phyloP scores from a whole-genome alignment of 2,329 filamentous ascomycete species.

The Pleomassaria siparia region DNA sequence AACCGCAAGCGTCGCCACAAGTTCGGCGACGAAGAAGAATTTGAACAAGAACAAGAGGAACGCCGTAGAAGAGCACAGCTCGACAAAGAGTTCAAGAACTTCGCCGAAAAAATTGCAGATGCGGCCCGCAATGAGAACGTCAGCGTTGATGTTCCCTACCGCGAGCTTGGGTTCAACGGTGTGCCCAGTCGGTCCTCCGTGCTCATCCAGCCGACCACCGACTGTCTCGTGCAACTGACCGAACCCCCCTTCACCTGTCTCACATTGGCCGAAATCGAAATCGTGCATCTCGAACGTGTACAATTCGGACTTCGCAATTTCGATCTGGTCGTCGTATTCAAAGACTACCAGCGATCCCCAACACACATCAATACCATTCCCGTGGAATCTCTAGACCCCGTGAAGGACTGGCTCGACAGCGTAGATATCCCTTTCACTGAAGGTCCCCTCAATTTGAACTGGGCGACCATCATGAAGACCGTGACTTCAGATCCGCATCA shows the following conservation, averaged over 20 bases:
- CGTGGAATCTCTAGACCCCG: constrained; percentile 88
- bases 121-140: constrained; percentile 88
- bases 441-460: constrained; percentile 95
- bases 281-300: constrained; percentile 94
- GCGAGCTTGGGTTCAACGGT: constrained; percentile 94
- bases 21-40: constrained; percentile 97
- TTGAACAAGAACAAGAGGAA: constrained; percentile 97
- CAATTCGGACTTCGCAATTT: constrained; percentile 98
- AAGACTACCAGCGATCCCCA: constrained; percentile 88
- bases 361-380: constrained; percentile 98
- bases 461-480: constrained; percentile 99
- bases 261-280: constrained; percentile 92
- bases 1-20: constrained; percentile 97
- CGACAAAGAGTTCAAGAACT: constrained; percentile 92
- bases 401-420: constrained; percentile 97
- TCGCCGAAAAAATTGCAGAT: constrained; percentile 96
- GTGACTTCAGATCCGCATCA: constrained; percentile 90
- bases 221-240: constrained; percentile 94
- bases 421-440: constrained; percentile 94
- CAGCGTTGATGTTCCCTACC: constrained; percentile 94
- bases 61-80: constrained; percentile 86
- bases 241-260: constrained; percentile 97
- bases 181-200: constrained; percentile 96
- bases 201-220: constrained; percentile 91
- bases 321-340: constrained; percentile 97